Conservation (phyloP, 768 basidiomycete genomes). For the Lactarius indigo region DNA sequence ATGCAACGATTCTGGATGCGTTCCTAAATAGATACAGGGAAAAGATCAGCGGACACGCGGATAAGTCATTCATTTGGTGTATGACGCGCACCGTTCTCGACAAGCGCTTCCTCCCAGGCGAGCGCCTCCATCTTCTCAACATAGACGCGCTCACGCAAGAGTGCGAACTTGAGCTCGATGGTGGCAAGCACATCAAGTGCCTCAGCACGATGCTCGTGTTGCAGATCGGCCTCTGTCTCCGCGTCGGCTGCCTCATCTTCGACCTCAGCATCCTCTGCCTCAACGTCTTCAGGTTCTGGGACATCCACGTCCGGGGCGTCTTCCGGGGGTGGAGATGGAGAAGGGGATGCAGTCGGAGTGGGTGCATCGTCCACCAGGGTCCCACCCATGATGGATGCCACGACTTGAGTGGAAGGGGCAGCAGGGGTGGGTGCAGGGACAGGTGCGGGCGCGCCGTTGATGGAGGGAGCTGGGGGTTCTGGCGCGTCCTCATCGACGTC, state of each 20-base stretch:
- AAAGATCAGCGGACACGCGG: slow-evolving; percentile 5
- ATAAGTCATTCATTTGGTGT: background rate
- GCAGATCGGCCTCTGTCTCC: slow-evolving; percentile 63
- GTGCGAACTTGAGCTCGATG: slow-evolving; percentile 92
- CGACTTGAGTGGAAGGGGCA: slow-evolving; percentile 3
- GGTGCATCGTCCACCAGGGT: slow-evolving; percentile 7
- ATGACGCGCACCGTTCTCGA: slow-evolving; percentile 62
- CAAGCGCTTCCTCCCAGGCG: slow-evolving; percentile 81
- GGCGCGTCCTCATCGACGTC: slow-evolving; percentile 34
- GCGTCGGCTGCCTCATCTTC: slow-evolving; percentile 30
- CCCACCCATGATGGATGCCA: slow-evolving; percentile 19
- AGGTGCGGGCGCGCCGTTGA: slow-evolving; percentile 17
- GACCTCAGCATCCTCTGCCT: slow-evolving; percentile 28
- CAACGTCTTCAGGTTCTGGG: slow-evolving; percentile 28
- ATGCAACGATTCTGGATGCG: slow-evolving; percentile 83
- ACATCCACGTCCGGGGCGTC: slow-evolving; percentile 26
- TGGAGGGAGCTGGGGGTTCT: slow-evolving; percentile 11
- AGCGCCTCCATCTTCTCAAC: slow-evolving; percentile 92
- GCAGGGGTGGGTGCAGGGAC: slow-evolving; percentile 28
- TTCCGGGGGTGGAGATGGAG: slow-evolving; percentile 19
- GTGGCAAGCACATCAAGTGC: slow-evolving; percentile 83
- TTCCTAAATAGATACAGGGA: slow-evolving; percentile 42
- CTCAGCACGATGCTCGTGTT: slow-evolving; percentile 79
- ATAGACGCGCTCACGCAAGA: slow-evolving; percentile 81
- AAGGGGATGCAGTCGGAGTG: slow-evolving; percentile 19